Base-by-base conservation (phyloP, 139 green algal species). In the Tetraselmis chui region DNA sequence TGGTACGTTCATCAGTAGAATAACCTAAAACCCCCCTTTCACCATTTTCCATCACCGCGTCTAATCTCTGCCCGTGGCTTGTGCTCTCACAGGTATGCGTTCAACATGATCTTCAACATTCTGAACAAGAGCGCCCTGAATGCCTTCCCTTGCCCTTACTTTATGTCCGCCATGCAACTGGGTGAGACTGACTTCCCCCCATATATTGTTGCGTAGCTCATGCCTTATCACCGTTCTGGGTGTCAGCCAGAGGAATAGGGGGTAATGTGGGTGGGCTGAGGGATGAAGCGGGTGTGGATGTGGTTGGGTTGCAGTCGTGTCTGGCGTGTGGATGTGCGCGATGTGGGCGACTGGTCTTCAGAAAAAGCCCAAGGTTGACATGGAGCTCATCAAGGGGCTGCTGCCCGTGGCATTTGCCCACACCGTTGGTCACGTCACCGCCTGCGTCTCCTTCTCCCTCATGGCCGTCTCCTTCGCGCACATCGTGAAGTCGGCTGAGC, bases 61-160 rank as follows among this genome's bases (percentile, higher is more conserved):
- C 74, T 18, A 22, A 2, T 67, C 45, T 18, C 18, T 18, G 11
- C 45, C 5, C 45, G 45, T 67, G 5, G 11, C 45, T 67, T 18
- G 5, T 18, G 45, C 26, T 80, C 80, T n/a, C 74, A 67, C 18
- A 94, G 93, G 93, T 97, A 97, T 76, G 93, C 87, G 0, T 97
- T 97, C 85, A 97, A 97, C 88, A 97, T 97, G 75, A 86, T 93
- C 24, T 97, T 97, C 92, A 97, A 97, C 91, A 93, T 97, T 59
- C 59, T 95, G 1, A 97, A 97, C 89, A 97, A 97, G 91, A 92
- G 84, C 77, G 80, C 91, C 0, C 89, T 97, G 28, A 97, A 97
- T 84, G 82, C 90, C 2, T 97, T 97, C 80, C 92, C 93, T 2
- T 93, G 89, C 29, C 94, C 94, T 23, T 97, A 92, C 91, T 93